These are phyloP conservation scores for Corchorus capsularis DNA, from an alignment of 345 rosid genomes.

Conservation along the genomic window DNA sequence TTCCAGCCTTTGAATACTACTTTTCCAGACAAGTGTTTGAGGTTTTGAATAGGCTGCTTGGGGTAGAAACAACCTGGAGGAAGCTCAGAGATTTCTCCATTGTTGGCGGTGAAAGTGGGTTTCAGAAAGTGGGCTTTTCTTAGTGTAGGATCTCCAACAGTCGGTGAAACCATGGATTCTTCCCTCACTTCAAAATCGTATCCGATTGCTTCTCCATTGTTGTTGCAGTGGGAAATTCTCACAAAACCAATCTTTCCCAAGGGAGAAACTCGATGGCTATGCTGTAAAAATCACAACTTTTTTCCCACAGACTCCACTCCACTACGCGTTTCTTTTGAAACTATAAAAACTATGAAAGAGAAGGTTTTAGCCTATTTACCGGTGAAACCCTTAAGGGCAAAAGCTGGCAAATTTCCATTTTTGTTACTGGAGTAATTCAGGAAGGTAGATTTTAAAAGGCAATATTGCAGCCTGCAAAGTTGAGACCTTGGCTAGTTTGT, in stretches of 20 bases:
- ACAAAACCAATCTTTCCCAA: not conserved
- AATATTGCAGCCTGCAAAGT: too few relatives aligned
- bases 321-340: not conserved
- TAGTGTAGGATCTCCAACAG: constrained; percentile 19
- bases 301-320: not conserved
- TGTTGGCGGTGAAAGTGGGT: constrained; percentile 28
- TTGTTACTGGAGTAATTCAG: not conserved
- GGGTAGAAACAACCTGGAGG: constrained; percentile 8
- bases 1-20: constrained; percentile 39
- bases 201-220: constrained; percentile 21
- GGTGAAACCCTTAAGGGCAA: not conserved
- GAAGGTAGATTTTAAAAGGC: too few relatives aligned
- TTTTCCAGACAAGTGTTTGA: constrained; percentile 22
- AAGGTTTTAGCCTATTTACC: not conserved
- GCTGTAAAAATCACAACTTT: not conserved
- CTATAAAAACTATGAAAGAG: not conserved
- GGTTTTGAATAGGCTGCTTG: not conserved
- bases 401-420: not conserved
- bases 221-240: not conserved
- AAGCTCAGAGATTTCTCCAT: constrained; percentile 18
- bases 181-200: constrained; percentile 37
- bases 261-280: not conserved
- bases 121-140: constrained; percentile 38
- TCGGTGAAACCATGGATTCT: constrained; percentile 30
- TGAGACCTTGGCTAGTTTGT: too few relatives aligned